A percentile compares a stretch with the other conserved stretches of the same genome.
Evolutionary conservation across 1,139 yeast species (phyloP).

Genomic region (Kodamaea sp.): DNA sequence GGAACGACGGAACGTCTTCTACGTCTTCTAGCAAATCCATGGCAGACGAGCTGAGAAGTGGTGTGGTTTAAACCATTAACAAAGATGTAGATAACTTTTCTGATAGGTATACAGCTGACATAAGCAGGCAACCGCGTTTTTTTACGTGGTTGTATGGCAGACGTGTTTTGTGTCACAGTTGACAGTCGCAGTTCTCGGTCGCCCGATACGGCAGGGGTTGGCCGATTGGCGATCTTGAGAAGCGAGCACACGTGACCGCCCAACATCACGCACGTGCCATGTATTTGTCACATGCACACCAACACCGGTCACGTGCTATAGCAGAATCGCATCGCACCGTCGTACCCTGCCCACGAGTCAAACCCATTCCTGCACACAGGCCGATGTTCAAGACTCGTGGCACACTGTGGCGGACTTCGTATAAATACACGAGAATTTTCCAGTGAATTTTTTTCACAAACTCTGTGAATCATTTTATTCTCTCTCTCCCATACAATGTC

Average conservation of each 20-base stretch:
- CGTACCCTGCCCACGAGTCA: conserved; percentile 8
- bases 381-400: conserved; percentile 4
- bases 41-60: no score
- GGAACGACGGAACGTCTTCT: conserved; percentile 17
- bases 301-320: conserved; percentile 9
- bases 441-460: not conserved
- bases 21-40: conserved; percentile 26
- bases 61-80: no score
- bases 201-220: no score
- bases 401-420: no score
- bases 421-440: conserved; percentile 10
- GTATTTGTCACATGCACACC: conserved; percentile 10
- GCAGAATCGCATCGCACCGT: conserved; percentile 6
- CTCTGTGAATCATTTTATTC: not conserved
- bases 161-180: conserved; percentile 2
- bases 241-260: no score
- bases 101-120: no score
- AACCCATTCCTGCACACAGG: conserved; percentile 7
- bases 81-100: no score
- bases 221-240: no score
- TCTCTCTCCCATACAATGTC: conserved; percentile 9
- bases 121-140: no score
- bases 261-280: no score
- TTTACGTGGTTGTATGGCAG: no score
- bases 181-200: not conserved